A percentile compares a stretch with the other conserved stretches of the same genome.
Conservation (phyloP, 495 filamentous ascomycete species). For the Melanomma pulvis-pyrius region DNA sequence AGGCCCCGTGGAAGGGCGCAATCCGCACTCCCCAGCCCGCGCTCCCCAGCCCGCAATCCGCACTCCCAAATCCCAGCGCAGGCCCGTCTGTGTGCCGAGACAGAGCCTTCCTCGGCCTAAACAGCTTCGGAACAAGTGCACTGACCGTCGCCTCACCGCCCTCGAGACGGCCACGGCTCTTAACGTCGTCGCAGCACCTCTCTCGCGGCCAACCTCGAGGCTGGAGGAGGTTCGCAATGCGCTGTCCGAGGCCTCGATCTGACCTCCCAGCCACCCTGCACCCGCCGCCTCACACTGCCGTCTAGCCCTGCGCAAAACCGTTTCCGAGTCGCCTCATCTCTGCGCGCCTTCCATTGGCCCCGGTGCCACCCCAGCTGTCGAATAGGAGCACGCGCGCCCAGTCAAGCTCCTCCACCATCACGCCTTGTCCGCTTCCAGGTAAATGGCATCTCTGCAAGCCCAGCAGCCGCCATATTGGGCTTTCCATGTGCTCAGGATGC, state of each 20-base stretch:
- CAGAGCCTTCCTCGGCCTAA: constrained; percentile 34
- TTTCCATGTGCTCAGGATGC: not conserved
- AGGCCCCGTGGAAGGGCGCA: constrained; percentile 11
- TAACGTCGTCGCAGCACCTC: constrained; percentile 25
- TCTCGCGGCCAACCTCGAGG: constrained; percentile 18
- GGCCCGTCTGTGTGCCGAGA: constrained; percentile 31
- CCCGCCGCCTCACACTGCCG: constrained; percentile 33
- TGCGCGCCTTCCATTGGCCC: constrained; percentile 35
- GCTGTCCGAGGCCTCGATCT: constrained; percentile 34
- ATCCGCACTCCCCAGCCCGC: no score
- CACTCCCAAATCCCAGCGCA: not conserved
- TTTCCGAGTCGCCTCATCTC: constrained; percentile 30
- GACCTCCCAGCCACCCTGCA: constrained; percentile 36
- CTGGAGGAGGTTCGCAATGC: constrained; percentile 40
- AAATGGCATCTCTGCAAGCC: constrained; percentile 19
- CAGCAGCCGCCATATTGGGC: constrained; percentile 4
- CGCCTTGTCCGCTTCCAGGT: constrained; percentile 37
- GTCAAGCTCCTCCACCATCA: constrained; percentile 19
- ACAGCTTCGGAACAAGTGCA: constrained; percentile 34
- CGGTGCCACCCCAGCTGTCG: constrained; percentile 17
- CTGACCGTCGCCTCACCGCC: constrained; percentile 37
- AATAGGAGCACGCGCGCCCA: constrained; percentile 31
- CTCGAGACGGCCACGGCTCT: constrained; percentile 37
- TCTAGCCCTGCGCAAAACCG: constrained; percentile 27
- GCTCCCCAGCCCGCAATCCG: not conserved